Conservation (phyloP, 176 grass and related monocot species). For the Musa troglodytarum region DNA sequence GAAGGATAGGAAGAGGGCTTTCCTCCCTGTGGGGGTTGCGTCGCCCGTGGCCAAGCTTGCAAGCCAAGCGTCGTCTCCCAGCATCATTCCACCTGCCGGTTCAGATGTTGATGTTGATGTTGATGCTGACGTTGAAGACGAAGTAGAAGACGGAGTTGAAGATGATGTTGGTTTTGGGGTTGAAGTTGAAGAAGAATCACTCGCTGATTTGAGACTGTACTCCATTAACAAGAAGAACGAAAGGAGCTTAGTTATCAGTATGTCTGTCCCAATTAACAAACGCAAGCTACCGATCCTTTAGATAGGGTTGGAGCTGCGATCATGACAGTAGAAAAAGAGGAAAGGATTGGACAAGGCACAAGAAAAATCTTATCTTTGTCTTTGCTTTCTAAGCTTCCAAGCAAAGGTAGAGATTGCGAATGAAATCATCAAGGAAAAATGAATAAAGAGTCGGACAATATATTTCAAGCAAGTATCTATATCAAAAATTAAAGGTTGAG, state of each 20-base stretch:
- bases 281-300: no score
- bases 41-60: conserved; percentile 12
- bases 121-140: not conserved
- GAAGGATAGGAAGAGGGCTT: not conserved
- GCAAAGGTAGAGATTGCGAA: no score
- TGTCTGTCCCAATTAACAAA: no score
- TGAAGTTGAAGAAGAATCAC: not conserved
- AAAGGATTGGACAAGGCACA: no score
- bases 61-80: conserved; percentile 12
- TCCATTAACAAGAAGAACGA: not conserved
- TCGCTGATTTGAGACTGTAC: conserved; percentile 4
- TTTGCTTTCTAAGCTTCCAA: no score
- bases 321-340: not conserved
- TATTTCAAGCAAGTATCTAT: no score
- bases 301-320: no score
- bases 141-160: not conserved
- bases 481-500: no score
- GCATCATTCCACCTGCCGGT: not conserved
- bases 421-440: no score
- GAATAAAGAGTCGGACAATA: no score
- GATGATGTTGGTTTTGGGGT: not conserved
- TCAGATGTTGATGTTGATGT: not conserved
- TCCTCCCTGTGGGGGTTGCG: conserved; percentile 8
- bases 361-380: no score
- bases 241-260: no score